Evolutionary conservation across 352 stramenopile species (phyloP).

Genomic region (Phytophthora boehmeriae): DNA sequence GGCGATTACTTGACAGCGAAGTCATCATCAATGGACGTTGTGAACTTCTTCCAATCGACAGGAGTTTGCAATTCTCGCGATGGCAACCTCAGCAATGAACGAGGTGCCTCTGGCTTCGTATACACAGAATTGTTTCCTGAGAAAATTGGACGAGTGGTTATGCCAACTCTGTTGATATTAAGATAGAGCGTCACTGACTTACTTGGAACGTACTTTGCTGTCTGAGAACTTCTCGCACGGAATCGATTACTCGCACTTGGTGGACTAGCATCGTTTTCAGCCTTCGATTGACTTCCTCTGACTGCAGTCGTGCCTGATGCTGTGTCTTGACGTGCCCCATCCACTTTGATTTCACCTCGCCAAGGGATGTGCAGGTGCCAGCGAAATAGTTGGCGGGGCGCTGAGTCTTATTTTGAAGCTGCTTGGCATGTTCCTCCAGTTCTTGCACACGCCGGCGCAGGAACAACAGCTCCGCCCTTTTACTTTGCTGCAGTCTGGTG

Average conservation of each 20-base stretch:
- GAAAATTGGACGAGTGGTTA: not conserved
- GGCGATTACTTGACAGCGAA: too few species aligned
- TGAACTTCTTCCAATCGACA: too few species aligned
- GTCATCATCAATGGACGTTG: too few species aligned
- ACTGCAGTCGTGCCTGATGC: constrained; percentile 5
- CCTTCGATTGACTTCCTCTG: constrained; percentile 13
- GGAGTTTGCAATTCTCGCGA: too few species aligned
- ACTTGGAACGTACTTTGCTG: constrained; percentile 4
- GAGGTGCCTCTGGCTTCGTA: too few species aligned
- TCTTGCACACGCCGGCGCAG: constrained; percentile 14
- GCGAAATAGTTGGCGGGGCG: not conserved
- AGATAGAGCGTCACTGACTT: not conserved
- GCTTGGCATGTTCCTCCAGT: constrained; percentile 8
- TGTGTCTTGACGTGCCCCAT: constrained; percentile 2
- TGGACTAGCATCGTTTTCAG: constrained; percentile 5
- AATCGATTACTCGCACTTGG: constrained; percentile 2
- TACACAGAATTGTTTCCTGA: too few species aligned
- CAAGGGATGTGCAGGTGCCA: not conserved
- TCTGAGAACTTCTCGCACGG: not conserved
- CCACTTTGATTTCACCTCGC: constrained; percentile 1
- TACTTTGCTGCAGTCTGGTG: constrained; percentile 25
- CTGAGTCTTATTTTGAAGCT: not conserved
- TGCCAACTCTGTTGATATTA: constrained; percentile 3
- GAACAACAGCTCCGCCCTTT: constrained; percentile 17
- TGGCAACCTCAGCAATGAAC: too few species aligned